Base-by-base conservation (phyloP, 169 alveolate genomes). In the Plasmodium chabaudi region DNA sequence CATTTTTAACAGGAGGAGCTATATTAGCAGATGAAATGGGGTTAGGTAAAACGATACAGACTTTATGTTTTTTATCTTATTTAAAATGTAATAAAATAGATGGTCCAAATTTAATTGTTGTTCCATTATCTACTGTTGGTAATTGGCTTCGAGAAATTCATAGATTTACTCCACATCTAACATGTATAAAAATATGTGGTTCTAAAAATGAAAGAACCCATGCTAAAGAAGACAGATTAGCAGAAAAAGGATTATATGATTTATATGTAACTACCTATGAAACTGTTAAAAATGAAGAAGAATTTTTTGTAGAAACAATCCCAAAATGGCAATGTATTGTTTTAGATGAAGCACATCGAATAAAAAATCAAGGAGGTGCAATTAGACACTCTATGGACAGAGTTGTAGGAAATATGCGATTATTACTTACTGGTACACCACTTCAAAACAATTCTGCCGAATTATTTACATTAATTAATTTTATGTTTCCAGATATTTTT, bases 321-420 rank as follows among this genome's bases (percentile, higher is more conserved):
- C 94, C 95, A 59, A 61, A 95, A 13, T 98, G 99, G 99, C 98
- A 96, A 88, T 97, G 99, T 87, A 97, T 98, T 95, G 96, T 97
- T 15, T 93, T 97, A 60, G 99, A 98, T 92, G 99, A 99, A 95
- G 99, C 99, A 44, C 99, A 99, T 89, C 98, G 99, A 69, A 98
- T 98, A 77, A 99, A 99, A 96, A 99, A 98, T 77, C 98, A 97
- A 64, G 88, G 96, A 17, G 98, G 98, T 27, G 96, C 97, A n/a
- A 92, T 97, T 17, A 96, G 99, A n/a, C 98, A 96, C 72, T 96
- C 98, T 9, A 96, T 96, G 90, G 98, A 96, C 51, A 93, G 98
- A 34, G 95, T 95, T 19, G 92, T 93, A 17, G 96, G 97, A 10
- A 95, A 97, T 65, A 93, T 95, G 97, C 95, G 98, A 64, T 91